Conservation (phyloP, 2,329 filamentous ascomycete genomes). For the Colletotrichum falcatum region DNA sequence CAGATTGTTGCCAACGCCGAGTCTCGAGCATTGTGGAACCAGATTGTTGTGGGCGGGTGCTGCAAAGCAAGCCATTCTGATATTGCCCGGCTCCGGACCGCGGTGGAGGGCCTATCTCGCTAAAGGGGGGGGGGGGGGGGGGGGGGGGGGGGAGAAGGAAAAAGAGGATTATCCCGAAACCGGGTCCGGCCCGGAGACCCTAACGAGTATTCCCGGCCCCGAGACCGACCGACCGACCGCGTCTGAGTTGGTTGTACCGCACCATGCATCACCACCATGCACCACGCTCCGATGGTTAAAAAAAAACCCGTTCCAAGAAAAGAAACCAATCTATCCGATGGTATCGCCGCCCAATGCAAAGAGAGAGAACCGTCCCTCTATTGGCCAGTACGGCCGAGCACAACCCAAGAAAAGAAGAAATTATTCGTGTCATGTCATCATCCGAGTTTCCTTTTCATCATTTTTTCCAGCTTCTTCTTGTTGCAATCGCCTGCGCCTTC, state of each 20-base stretch:
- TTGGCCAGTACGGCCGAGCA: conserved; percentile 28
- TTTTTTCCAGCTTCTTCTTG: conserved; percentile 30
- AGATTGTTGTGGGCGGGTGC: conserved; percentile 65
- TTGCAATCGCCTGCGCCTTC: conserved; percentile 32
- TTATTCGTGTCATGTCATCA: conserved; percentile 30
- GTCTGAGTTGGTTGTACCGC: conserved; percentile 18
- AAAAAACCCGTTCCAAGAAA: conserved; percentile 18
- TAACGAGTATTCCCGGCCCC: conserved; percentile 8
- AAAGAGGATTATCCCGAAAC: neutral
- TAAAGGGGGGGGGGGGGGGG: too few species aligned
- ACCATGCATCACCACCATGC: conserved; percentile 32
- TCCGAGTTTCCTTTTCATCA: conserved; percentile 12
- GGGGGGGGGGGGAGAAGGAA: too few species aligned
- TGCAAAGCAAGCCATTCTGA: conserved; percentile 59
- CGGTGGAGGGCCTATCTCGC: conserved; percentile 32
- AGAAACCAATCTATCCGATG: conserved; percentile 30
- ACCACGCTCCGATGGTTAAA: conserved; percentile 28
- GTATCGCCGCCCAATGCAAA: conserved; percentile 39
- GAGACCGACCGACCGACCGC: conserved; percentile 25
- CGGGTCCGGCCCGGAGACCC: conserved; percentile 15
- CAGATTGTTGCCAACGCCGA: conserved; percentile 54
- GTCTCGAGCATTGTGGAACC: conserved; percentile 55
- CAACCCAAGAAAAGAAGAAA: conserved; percentile 21
- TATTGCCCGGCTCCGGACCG: conserved; percentile 35
- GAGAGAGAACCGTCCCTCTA: conserved; percentile 10